Evolutionary conservation across 2,329 filamentous ascomycete species (phyloP), one percentile per base, ranked within the genome.

Genomic region (Botrytis fabae): DNA sequence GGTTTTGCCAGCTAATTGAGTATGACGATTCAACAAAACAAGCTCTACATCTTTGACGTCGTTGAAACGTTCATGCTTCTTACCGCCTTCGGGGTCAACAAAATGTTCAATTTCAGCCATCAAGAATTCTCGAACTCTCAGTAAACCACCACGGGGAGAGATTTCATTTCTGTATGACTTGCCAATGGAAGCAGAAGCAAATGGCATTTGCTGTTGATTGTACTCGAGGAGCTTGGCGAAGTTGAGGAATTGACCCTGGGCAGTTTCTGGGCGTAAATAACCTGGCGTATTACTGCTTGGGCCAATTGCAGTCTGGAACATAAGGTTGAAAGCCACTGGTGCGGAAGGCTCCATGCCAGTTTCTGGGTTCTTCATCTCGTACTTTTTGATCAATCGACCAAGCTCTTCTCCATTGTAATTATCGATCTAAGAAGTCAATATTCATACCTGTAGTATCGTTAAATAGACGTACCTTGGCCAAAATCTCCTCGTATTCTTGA

Each of bases 101-200:
- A 93, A 99, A 83, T 99, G 96, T 85, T 99, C 96, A 78, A 99
- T 97, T 84, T 99, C 96, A 38, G 95, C 96, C 96, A 99, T 98
- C 79, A 98, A 85, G 85, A 99, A 98, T 83, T 99, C 96, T 79
- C 96, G 93, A 61, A 99, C 96, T 78, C 96, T 92, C 73, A 99
- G 85, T 59, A 99, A 90, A 84, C 96, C 96, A 76, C 93, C 90
- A 72, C 96, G 90, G 16, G 96, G 96, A 0, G 96, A 98, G 78
- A 99, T 98, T 82, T 99, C 96, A 82, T 99, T 99, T 80, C 96
- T 91, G 88, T 97, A 98, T 2, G 95, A 98, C 84, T 97, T 97
- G 83, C 96, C 96, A 81, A 99, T 97, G 57, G 93, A 97, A 64
- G 96, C 96, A 68, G 95, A 98, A 22, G 96, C 96, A 81, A 99